Base-by-base conservation (phyloP, 1,139 yeast species). In the Ogataea hybrid region DNA sequence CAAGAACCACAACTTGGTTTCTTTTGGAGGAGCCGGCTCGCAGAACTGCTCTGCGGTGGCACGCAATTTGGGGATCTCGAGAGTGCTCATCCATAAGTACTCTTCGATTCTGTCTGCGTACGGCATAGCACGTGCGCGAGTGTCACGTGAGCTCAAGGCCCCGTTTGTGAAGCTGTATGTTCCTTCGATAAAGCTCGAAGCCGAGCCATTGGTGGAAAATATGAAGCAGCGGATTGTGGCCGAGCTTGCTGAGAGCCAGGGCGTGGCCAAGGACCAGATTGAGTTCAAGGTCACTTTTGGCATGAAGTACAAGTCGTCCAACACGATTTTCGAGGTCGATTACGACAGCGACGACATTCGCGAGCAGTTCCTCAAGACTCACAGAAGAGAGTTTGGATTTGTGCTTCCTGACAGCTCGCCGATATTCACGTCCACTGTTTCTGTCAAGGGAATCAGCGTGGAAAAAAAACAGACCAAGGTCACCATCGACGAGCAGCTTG, bases 371-470 rank as follows among this genome's bases (percentile, higher is more conserved):
- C 50, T 56, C 38, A 40, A 44, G 16, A 49, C 47, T 6, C 69
- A 65, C 42, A 54, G 58, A 31, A 50, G 62, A 29, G 69, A 65
- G 41, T 65, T 64, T 47, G 64, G 65, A 5, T 65, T 64, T 48
- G 53, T 35, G 28, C 30, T 38, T 12, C 45, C 45, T 4, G 42
- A 38, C 5, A 23, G 59, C 3, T 70, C 82, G 29, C 73, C 70
- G 29, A 78, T 87, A 9, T 65, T 85, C 34, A 85, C 86, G 11
- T 90, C 84, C 51, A 95, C 86, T 54, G 74, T 86, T 21, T 81
- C 90, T 51, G 85, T 84, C 0, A 39, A 39, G 32, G 46, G 46
- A 14, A 34, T 23, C 21, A 33, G 41, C 25, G 28, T 15, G 3
- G 28, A 32, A 20, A 35, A 35, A 27, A 22, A 31, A 10, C 12